Conservation (phyloP, 169 alveolate species). For the Plasmodium coatneyi region DNA sequence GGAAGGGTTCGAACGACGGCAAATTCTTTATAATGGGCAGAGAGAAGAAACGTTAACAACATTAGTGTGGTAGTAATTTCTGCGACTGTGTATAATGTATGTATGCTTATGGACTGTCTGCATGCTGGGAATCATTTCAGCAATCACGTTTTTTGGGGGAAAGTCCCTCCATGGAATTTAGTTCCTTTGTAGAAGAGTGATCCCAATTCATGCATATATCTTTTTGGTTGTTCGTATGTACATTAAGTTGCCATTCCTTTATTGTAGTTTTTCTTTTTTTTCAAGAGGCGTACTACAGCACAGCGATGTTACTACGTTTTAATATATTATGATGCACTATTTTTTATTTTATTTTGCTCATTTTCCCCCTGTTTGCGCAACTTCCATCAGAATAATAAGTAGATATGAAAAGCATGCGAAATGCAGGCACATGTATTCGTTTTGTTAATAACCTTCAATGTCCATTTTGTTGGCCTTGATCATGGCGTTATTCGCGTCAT, state of each 20-base stretch:
- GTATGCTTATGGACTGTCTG: neutral
- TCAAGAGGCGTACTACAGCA: neutral
- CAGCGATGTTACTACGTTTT: neutral
- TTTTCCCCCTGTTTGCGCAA: neutral
- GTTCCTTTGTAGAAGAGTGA: neutral
- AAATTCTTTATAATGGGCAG: neutral
- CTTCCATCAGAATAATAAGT: neutral
- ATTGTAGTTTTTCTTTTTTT: neutral
- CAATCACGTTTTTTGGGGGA: neutral
- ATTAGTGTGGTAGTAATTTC: neutral
- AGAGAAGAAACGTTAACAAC: neutral
- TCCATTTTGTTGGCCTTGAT: conserved; percentile 69
- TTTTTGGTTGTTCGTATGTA: neutral
- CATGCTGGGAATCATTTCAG: neutral
- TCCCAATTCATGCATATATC: neutral
- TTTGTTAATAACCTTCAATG: conserved; percentile 63
- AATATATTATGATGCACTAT: neutral
- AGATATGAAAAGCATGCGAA: neutral
- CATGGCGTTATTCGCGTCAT: conserved; percentile 67
- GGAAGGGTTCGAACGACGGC: neutral
- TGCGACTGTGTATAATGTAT: neutral
- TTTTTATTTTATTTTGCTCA: neutral
- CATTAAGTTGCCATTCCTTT: neutral
- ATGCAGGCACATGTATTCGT: neutral
- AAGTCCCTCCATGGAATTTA: neutral